Evolutionary conservation across 179 eudicot species (phyloP).

Genomic region (Beta macrorhiza): DNA sequence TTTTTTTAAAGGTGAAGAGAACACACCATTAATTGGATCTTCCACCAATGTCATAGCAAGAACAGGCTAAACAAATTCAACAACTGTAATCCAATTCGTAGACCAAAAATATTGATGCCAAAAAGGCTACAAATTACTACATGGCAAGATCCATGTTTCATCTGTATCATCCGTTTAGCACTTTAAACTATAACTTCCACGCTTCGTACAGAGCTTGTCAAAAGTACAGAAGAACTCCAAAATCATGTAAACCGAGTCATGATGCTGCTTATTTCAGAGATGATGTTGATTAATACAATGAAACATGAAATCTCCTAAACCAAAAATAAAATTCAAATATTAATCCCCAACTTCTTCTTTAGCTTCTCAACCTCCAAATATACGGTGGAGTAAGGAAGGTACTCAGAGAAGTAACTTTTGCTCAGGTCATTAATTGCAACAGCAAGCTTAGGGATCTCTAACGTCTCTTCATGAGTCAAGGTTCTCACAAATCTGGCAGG

Average conservation of each 20-base stretch:
- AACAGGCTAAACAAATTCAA: background rate
- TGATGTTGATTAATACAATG: conserved; percentile 25
- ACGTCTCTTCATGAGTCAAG: conserved; percentile 82
- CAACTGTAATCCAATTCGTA: background rate
- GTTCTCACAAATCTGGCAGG: conserved; percentile 94
- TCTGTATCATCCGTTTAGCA: conserved; percentile 20
- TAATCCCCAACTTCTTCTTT: conserved; percentile 66
- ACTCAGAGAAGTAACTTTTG: conserved; percentile 66
- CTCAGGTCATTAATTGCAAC: conserved; percentile 86
- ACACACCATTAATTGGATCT: background rate
- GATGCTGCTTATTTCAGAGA: conserved; percentile 37
- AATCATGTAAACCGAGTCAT: conserved; percentile 33
- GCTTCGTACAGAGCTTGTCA: conserved; percentile 26
- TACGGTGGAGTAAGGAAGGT: conserved; percentile 83
- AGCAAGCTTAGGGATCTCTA: conserved; percentile 93
- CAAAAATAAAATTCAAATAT: conserved; percentile 39
- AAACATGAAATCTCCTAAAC: conserved; percentile 21
- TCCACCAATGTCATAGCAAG: background rate
- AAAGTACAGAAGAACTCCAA: conserved; percentile 21
- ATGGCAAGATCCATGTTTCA: conserved; percentile 29
- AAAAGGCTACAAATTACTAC: conserved; percentile 26
- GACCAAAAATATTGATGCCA: conserved; percentile 13
- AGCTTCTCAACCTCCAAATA: conserved; percentile 96
- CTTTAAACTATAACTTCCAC: conserved; percentile 25
- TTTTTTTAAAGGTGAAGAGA: no score